phyloP scores from a whole-genome alignment of 441 rosid genomes.

The Dalechampia spathulata region DNA sequence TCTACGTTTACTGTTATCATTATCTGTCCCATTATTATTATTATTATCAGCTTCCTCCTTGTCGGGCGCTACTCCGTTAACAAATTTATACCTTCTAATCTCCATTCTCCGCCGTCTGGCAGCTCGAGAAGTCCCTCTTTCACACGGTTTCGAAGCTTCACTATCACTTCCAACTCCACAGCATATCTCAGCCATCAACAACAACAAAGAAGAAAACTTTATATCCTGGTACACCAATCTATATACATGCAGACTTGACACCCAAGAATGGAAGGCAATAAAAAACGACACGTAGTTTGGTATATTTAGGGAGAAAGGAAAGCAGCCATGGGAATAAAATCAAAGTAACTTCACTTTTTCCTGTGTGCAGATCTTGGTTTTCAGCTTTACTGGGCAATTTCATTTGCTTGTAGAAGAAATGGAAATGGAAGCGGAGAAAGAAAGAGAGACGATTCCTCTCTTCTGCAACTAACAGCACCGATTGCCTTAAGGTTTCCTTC shows the following conservation, averaged over 20 bases:
- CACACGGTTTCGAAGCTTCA: slow-evolving; percentile 22
- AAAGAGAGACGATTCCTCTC: not conserved
- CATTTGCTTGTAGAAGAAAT: too few relatives aligned
- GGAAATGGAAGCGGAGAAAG: slow-evolving; percentile 5
- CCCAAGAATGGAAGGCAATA: too few relatives aligned
- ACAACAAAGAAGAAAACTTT: too few relatives aligned
- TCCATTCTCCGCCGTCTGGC: slow-evolving; percentile 75
- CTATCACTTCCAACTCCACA: slow-evolving; percentile 38
- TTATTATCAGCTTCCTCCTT: slow-evolving; percentile 2
- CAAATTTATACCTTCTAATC: slow-evolving; percentile 49
- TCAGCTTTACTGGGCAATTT: too few relatives aligned
- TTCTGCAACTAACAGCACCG: not conserved
- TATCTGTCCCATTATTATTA: not conserved
- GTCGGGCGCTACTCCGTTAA: slow-evolving; percentile 13
- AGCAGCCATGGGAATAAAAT: too few relatives aligned
- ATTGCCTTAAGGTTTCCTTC: too few relatives aligned
- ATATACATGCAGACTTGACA: too few relatives aligned
- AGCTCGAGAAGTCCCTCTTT: slow-evolving; percentile 31
- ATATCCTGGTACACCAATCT: too few relatives aligned
- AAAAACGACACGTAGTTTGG: too few relatives aligned
- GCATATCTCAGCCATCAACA: slow-evolving; percentile 49
- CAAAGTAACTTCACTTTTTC: too few relatives aligned
- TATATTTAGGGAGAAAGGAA: too few relatives aligned
- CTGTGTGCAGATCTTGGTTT: too few relatives aligned
- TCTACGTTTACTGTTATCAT: slow-evolving; percentile 22